These are phyloP conservation scores for Phytophthora multivora DNA, from an alignment of 352 stramenopile genomes.

Conservation along the genomic window DNA sequence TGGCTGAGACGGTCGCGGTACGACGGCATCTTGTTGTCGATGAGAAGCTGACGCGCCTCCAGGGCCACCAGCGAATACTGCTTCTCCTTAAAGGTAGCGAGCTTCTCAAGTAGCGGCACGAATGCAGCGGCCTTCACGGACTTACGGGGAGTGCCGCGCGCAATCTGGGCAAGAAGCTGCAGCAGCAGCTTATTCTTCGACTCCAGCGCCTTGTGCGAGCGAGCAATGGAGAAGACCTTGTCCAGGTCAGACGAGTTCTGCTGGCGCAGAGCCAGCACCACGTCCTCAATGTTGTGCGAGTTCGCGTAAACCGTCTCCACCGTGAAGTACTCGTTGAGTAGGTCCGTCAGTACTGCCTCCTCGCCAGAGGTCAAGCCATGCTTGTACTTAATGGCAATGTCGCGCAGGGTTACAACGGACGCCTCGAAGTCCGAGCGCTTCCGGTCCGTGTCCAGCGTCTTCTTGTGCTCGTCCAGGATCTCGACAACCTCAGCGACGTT, in stretches of 20 bases:
- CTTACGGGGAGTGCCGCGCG: slow-evolving; percentile 50
- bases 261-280: slow-evolving; percentile 88
- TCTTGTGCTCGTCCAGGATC: slow-evolving; percentile 74
- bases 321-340: slow-evolving; percentile 84
- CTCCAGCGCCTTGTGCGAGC: slow-evolving; percentile 91
- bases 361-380: slow-evolving; percentile 70
- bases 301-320: slow-evolving; percentile 80
- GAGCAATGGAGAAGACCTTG: slow-evolving; percentile 89
- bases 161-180: slow-evolving; percentile 66
- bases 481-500: slow-evolving; percentile 55
- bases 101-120: slow-evolving; percentile 82
- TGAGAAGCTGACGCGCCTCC: slow-evolving; percentile 94
- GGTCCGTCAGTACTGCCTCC: slow-evolving; percentile 65
- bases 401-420: slow-evolving; percentile 69
- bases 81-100: slow-evolving; percentile 90
- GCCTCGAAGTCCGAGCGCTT: slow-evolving; percentile 76
- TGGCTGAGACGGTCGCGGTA: slow-evolving; percentile 91
- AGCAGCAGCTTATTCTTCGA: slow-evolving; percentile 86
- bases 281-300: slow-evolving; percentile 83
- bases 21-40: slow-evolving; percentile 97
- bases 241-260: slow-evolving; percentile 88
- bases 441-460: slow-evolving; percentile 52
- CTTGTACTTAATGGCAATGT: slow-evolving; percentile 80
- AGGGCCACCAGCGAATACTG: slow-evolving; percentile 94
- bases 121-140: slow-evolving; percentile 70